Base-by-base conservation (phyloP, 1,284 basidiomycete genomes). In the Fomes fomentarius region DNA sequence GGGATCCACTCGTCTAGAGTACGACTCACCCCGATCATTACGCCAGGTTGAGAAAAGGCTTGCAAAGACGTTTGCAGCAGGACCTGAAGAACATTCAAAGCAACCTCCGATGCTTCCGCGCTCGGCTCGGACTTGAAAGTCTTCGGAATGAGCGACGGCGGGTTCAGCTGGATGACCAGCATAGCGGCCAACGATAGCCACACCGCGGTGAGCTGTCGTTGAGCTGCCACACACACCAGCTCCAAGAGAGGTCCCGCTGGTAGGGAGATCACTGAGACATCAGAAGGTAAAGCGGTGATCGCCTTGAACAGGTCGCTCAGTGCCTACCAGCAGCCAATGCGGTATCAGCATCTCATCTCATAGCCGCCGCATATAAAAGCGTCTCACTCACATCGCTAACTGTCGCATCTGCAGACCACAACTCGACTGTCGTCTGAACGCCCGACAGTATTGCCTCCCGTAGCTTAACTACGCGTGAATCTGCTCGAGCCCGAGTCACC, bases 181-280 rank as follows among this genome's bases (percentile, higher is more conserved):
- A 91, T 91, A 8, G 84, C 82, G 3, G 91, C 88, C 0, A 96
- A 76, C 11, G 85, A 83, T 10, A 96, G 77, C 94, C 94, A 96
- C 1, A 91, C 81, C 0, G 88, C 89, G 0, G 88, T 93, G 8
- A 92, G 76, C 55, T 88, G 84, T 28, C 84, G 77, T 62, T 88
- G 85, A 2, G 86, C 80, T 0, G 93, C 93, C 14, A 83, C 68
- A 57, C 90, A 93, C 19, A 95, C 86, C 19, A 94, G 75, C 58
- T 85, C 83, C 14, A 96, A 76, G 2, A 96, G 73, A 0, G 93
- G 92, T 2, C 83, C 84, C 1, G 93, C 81, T 1, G 89, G 84
- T 0, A 96, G 76, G 0, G 93, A 91, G 9, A 96, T 76, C 11
- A 96, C 70, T 0, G 91, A 95, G 24, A 78, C 77, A 56, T 93